Evolutionary conservation across 306 rosid species (phyloP).

Genomic region (Senna tora): DNA sequence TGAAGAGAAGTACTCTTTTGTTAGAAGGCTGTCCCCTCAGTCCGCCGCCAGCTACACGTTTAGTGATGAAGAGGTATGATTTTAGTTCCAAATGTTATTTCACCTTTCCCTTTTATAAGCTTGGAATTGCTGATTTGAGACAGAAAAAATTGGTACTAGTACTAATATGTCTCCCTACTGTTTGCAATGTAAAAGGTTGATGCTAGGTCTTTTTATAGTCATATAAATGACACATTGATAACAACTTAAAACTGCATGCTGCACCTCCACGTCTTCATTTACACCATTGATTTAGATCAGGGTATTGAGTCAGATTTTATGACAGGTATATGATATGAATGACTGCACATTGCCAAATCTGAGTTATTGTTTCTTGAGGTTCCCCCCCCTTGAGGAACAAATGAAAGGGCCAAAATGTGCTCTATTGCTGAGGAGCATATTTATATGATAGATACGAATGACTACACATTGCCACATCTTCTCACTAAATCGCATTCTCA

Average conservation of each 20-base stretch:
- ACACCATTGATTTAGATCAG: constrained; percentile 1
- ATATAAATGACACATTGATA: constrained; percentile 23
- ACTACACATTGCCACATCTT: too few species aligned
- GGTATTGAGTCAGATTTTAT: constrained; percentile 9
- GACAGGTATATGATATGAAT: constrained; percentile 2
- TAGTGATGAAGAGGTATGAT: constrained; percentile 75
- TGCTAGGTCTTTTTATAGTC: constrained; percentile 5
- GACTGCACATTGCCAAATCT: not conserved
- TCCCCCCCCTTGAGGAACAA: not conserved
- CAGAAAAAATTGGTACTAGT: constrained; percentile 9
- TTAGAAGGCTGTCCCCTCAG: constrained; percentile 84
- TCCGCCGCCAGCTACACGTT: constrained; percentile 69
- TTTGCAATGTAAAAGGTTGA: constrained; percentile 25
- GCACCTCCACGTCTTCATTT: constrained; percentile 26
- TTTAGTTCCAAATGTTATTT: constrained; percentile 34
- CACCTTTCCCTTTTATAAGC: constrained; percentile 13
- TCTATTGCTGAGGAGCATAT: too few species aligned
- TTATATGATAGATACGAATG: too few species aligned
- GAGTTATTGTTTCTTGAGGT: not conserved
- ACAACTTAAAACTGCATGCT: constrained; percentile 18
- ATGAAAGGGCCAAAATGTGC: not conserved
- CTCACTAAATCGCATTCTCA: not conserved
- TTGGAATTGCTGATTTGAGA: constrained; percentile 24
- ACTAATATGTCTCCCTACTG: constrained; percentile 7
- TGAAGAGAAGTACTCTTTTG: constrained; percentile 83